Base-by-base conservation (phyloP, 805 yeast species). In the Hanseniaspora lindneri region DNA sequence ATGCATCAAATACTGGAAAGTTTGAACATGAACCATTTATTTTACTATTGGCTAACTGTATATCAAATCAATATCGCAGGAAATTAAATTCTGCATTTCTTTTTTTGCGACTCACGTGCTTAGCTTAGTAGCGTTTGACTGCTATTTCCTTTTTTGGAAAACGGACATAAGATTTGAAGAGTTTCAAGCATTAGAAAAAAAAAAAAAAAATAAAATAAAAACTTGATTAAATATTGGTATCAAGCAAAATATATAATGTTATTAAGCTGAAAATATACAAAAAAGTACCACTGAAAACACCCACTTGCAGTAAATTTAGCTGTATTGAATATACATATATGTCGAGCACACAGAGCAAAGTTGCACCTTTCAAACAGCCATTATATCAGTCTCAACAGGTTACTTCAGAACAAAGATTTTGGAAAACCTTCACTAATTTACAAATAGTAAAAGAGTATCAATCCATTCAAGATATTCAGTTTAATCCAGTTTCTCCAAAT, bases 401-500 rank as follows among this genome's bases (percentile, higher is more conserved):
- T 1, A 85, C 95, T 0, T 89, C 96, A 1, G 97, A 89, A 55
- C 94, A 87, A 59, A 73, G 94, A 56, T 89, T 83, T 67, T 92
- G 97, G 97, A 72, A 94, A 56, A 83, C 86, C 6, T 88, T 80
- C 62, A 71, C 75, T 27, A 81, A 78, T 54, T 89, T 97, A 2
- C 89, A 89, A 61, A 71, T 92, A 33, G 86, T 88, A 24, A 89
- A 92, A 63, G 97, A 92, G 63, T 89, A 84, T 66, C 87, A 84
- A 64, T 85, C 96, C 35, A 85, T 92, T 37, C 79, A 83, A 30
- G 94, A 86, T 61, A 79, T 92, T 49, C 74, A 80, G 54, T 92
- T 92, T 72, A 87, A 83, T 61, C 96, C 96, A 1, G 73, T 72
- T 33, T 67, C 79, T 14, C 95, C 96, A 4, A 30, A 43, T 35